Conservation (phyloP, 2,329 filamentous ascomycete species). For the Verruconis gallopava region DNA sequence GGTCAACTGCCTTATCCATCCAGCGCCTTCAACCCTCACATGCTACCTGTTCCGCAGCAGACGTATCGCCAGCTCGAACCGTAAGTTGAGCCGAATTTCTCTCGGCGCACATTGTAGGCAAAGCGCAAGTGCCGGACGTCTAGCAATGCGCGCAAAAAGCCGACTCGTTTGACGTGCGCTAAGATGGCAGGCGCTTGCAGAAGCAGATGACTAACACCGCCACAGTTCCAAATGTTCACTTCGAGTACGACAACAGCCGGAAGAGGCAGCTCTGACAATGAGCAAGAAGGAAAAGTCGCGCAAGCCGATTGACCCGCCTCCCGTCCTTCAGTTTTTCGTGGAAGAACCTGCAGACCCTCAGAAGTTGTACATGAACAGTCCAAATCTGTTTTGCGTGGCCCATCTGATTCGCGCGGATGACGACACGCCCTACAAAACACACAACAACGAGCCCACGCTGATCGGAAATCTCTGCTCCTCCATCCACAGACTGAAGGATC, state of each 20-base stretch:
- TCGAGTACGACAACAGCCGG: conserved; percentile 52
- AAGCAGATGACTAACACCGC: too few relatives aligned
- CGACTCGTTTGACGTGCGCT: too few relatives aligned
- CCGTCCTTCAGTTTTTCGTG: conserved; percentile 61
- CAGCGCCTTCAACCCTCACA: too few relatives aligned
- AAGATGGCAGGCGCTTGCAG: too few relatives aligned
- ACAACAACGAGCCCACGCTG: conserved; percentile 37
- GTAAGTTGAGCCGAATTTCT: too few relatives aligned
- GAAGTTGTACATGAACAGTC: conserved; percentile 50
- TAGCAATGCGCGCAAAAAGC: too few relatives aligned
- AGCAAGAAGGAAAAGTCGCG: conserved; percentile 70
- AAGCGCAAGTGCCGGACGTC: too few relatives aligned
- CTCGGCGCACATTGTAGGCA: too few relatives aligned
- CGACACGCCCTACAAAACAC: conserved; percentile 30
- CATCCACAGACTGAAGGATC: conserved; percentile 68
- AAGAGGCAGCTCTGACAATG: conserved; percentile 49
- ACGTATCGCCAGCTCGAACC: too few relatives aligned
- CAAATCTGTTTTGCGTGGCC: conserved; percentile 50
- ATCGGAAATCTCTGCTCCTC: conserved; percentile 68
- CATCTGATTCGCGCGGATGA: conserved; percentile 35
- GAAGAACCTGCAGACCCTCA: conserved; percentile 33
- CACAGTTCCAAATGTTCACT: conserved; percentile 44
- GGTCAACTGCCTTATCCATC: too few relatives aligned
- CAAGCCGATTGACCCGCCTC: conserved; percentile 80
- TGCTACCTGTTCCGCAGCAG: too few relatives aligned